Evolutionary conservation across 495 filamentous ascomycete genomes (phyloP).

Genomic region (Podospora sp.): DNA sequence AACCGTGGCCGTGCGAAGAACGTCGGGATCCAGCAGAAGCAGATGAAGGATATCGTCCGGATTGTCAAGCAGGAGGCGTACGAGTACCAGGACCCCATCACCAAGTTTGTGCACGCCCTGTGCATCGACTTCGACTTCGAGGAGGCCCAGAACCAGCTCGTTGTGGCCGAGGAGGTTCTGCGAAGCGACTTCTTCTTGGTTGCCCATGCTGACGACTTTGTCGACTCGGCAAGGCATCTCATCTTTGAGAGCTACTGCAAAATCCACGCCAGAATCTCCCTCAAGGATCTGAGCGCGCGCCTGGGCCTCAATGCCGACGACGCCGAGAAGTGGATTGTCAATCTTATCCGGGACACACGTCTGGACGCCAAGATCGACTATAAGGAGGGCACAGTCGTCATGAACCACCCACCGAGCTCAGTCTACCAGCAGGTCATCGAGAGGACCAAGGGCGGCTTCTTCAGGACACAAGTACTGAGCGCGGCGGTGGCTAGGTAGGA

Average conservation of each 20-base stretch:
- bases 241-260: conserved; percentile 99
- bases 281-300: conserved; percentile 90
- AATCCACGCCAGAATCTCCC: conserved; percentile 97
- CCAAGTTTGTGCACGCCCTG: conserved; percentile 92
- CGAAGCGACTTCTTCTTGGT: conserved; percentile 95
- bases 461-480: conserved; percentile 77
- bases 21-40: conserved; percentile 88
- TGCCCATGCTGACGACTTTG: conserved; percentile 80
- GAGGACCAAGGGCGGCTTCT: conserved; percentile 92
- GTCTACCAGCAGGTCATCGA: conserved; percentile 99
- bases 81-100: conserved; percentile 95
- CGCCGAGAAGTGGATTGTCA: conserved; percentile 99
- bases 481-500: conserved; percentile 54
- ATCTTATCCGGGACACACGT: conserved; percentile 94
- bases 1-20: conserved; percentile 84
- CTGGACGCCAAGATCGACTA: conserved; percentile 99
- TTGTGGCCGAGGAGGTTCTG: conserved; percentile 87
- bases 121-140: conserved; percentile 99
- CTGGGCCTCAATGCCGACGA: conserved; percentile 89
- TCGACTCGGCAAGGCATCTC: conserved; percentile 90
- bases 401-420: conserved; percentile 98
- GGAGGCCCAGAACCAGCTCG: conserved; percentile 91
- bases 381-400: conserved; percentile 95
- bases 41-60: conserved; percentile 93
- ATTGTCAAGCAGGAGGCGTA: conserved; percentile 95